phyloP scores from a whole-genome alignment of 441 rosid species.

The Adansonia grandidieri region DNA sequence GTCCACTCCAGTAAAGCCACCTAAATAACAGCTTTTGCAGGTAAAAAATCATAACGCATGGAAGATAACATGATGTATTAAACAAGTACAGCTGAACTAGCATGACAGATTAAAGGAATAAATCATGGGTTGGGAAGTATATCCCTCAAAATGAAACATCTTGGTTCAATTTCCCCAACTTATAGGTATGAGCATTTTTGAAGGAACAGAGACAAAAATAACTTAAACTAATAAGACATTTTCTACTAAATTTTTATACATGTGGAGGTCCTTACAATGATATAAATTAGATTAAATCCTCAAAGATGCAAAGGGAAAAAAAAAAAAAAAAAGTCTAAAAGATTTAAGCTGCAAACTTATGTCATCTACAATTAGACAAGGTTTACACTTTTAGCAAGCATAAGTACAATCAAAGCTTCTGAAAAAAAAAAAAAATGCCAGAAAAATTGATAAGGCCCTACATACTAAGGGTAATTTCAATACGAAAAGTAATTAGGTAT shows the following conservation, averaged over 20 bases:
- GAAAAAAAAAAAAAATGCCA: background rate
- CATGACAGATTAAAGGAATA: background rate
- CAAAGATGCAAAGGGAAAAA: background rate
- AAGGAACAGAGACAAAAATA: background rate
- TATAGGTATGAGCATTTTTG: background rate
- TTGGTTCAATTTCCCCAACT: background rate
- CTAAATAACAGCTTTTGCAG: constrained; percentile 42
- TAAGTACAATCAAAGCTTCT: background rate
- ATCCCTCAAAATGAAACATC: background rate
- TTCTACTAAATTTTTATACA: background rate
- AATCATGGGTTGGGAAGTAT: background rate
- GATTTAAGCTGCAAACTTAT: constrained; percentile 13
- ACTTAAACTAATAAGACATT: background rate
- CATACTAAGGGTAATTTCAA: background rate
- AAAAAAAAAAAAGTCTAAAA: background rate
- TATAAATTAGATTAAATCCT: background rate
- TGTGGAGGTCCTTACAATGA: background rate
- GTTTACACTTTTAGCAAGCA: background rate
- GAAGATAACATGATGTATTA: constrained; percentile 13
- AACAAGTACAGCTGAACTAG: constrained; percentile 19
- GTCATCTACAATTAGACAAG: background rate
- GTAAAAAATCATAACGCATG: constrained; percentile 30
- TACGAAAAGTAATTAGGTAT: background rate
- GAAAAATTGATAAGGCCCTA: background rate
- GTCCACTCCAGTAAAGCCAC: constrained; percentile 94